These are phyloP conservation scores for Cryphonectria carpinicola DNA, from an alignment of 2,329 filamentous ascomycete species.

Conservation along the genomic window DNA sequence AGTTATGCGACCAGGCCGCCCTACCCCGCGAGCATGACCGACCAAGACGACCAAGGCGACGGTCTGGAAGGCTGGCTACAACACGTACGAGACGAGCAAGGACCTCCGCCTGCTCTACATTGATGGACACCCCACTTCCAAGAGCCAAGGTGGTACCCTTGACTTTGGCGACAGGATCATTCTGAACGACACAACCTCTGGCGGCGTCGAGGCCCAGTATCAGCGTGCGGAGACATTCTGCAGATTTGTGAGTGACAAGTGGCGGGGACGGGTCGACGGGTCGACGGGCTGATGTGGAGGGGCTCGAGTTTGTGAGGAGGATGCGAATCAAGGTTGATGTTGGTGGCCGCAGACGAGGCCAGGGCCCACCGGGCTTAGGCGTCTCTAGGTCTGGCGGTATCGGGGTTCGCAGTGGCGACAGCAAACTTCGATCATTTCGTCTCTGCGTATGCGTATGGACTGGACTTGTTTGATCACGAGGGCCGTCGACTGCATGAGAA, in stretches of 20 bases:
- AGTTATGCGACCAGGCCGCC: background rate
- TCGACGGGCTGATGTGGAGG: background rate
- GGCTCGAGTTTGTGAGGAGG: background rate
- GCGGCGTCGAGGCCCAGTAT: background rate
- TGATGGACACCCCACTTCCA: background rate
- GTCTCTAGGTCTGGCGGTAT: background rate
- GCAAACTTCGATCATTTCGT: background rate
- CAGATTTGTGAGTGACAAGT: background rate
- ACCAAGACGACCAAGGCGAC: background rate
- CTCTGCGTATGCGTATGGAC: background rate
- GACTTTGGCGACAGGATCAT: background rate
- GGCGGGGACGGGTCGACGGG: background rate
- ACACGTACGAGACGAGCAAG: constrained; percentile 4
- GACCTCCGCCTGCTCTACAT: background rate
- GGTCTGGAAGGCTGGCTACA: background rate
- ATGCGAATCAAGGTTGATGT: background rate
- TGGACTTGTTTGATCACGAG: background rate
- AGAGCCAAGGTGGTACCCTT: background rate
- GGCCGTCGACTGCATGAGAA: background rate
- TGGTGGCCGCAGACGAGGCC: background rate
- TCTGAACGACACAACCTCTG: constrained; percentile 9
- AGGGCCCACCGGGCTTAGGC: background rate
- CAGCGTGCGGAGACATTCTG: background rate
- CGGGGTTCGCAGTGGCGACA: background rate
- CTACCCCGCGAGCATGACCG: background rate